Conservation (phyloP, 2,329 filamentous ascomycete species). For the Metarhizium robertsii region DNA sequence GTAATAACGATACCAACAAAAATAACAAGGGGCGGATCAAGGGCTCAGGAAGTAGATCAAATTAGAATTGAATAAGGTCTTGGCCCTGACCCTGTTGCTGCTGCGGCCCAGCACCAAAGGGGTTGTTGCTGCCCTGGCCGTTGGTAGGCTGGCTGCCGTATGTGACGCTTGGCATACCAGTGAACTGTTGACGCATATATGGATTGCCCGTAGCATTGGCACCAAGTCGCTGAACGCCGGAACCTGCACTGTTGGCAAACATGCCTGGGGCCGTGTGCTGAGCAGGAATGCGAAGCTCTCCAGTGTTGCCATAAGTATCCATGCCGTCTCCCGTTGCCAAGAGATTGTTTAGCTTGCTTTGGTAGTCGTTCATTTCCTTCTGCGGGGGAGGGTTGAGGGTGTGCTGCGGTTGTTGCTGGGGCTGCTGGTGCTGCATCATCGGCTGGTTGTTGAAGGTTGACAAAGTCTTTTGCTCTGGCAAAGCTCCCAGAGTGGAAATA, state of each 20-base stretch:
- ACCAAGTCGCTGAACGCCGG: slow-evolving; percentile 62
- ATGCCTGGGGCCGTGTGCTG: slow-evolving; percentile 95
- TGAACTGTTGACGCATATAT: slow-evolving; percentile 77
- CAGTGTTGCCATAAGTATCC: slow-evolving; percentile 97
- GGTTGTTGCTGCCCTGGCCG: slow-evolving; percentile 44
- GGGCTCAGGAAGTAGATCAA: neutral
- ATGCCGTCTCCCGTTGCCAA: slow-evolving; percentile 83
- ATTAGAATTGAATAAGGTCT: slow-evolving; percentile 56
- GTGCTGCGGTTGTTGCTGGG: slow-evolving; percentile 24
- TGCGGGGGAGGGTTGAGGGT: slow-evolving; percentile 29
- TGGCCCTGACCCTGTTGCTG: slow-evolving; percentile 42
- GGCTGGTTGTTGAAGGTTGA: slow-evolving; percentile 43
- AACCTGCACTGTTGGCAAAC: slow-evolving; percentile 91
- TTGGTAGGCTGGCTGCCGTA: slow-evolving; percentile 46
- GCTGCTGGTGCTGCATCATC: slow-evolving; percentile 34
- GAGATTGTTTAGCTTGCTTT: slow-evolving; percentile 75
- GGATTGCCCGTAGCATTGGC: slow-evolving; percentile 74
- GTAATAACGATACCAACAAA: neutral
- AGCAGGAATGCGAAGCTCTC: slow-evolving; percentile 86
- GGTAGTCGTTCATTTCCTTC: slow-evolving; percentile 51
- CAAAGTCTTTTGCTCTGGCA: slow-evolving; percentile 79
- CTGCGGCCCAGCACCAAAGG: slow-evolving; percentile 43
- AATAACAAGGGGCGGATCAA: neutral
- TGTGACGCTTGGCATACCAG: slow-evolving; percentile 57
- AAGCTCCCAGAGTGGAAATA: slow-evolving; percentile 61